Base-by-base conservation (phyloP, 306 rosid genomes). In the Vigna reflexopilosa region DNA sequence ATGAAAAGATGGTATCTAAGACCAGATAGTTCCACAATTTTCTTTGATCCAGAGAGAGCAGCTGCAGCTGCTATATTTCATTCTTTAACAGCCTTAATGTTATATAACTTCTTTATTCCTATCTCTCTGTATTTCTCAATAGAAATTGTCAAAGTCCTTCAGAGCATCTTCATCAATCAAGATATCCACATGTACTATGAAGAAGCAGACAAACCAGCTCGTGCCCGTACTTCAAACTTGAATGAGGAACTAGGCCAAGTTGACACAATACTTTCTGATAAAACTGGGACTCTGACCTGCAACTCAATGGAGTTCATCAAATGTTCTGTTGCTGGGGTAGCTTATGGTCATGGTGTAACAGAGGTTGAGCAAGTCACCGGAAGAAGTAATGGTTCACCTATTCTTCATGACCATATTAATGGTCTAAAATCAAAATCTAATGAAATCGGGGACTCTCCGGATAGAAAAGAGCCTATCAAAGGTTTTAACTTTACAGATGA, bases 281-380 rank as follows among this genome's bases (percentile, higher is more conserved):
- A 93, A 86, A 93, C 98, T 45, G 98, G 98, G 82, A 93, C 98
- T 54, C 69, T 93, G 86, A 93, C 98, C n/a, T 89, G 98, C 87
- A 93, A 93, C 72, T 91, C 97, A 51, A 93, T 93, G 98, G 98
- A 91, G 86, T 93, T 93, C 83, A 87, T 93, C 49, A 93, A 91
- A 81, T 93, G 94, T 87, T 89, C 97, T 28, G 44, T 91, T 76
- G 97, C 93, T 7, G 98, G 97, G 54, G 88, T 79, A 77, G 95
- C 97, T 73, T 93, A 91, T 83, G 98, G 98, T 42, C 84, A 68
- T 59, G 93, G 89, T 70, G 73, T 80, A 68, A 89, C 97, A 5
- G 98, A 93, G 86, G 97, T 91, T 62, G 97, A 89, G 80, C 87
- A 84, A 81, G 80, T 91, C 59, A 73, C 83, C 74, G 86, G 80